Conservation (phyloP, 139 green algal species). For the Chlamydomonas sp. region DNA sequence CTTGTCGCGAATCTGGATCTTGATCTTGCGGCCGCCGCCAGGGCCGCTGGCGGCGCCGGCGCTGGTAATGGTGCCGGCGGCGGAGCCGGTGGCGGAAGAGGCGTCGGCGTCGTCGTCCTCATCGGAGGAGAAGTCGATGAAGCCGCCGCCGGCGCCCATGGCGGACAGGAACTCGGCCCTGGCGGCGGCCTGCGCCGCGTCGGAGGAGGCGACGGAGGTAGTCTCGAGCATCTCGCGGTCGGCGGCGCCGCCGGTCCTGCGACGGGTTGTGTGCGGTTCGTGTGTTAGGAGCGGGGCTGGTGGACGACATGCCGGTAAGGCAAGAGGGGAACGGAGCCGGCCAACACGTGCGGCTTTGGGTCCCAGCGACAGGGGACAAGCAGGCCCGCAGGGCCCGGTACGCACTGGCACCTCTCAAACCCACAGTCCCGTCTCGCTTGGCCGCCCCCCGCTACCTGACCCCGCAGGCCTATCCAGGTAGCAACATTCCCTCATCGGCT, state of each 20-base stretch:
- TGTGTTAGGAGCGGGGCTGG: too few species aligned
- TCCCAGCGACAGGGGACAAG: too few species aligned
- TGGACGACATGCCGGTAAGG: too few species aligned
- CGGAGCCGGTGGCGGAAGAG: background rate
- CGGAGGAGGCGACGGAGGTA: conserved; percentile 7
- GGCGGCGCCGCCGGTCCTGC: conserved; percentile 2
- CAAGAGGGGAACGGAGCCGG: too few species aligned
- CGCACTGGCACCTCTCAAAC: too few species aligned
- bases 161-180: conserved; percentile 12
- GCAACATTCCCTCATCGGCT: too few species aligned
- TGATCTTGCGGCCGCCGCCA: conserved; percentile 2
- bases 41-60: background rate
- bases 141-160: background rate
- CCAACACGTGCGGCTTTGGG: too few species aligned
- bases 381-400: too few species aligned
- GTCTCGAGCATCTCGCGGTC: conserved; percentile 4
- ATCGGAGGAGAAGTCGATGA: conserved; percentile 5
- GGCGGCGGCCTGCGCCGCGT: conserved; percentile 22
- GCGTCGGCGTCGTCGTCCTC: background rate
- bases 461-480: too few species aligned
- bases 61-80: background rate
- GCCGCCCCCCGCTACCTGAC: too few species aligned
- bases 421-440: too few species aligned
- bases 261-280: background rate
- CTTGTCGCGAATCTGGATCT: conserved; percentile 27